Evolutionary conservation across 2,329 filamentous ascomycete species (phyloP).

Genomic region (Trichophyton equinum): DNA sequence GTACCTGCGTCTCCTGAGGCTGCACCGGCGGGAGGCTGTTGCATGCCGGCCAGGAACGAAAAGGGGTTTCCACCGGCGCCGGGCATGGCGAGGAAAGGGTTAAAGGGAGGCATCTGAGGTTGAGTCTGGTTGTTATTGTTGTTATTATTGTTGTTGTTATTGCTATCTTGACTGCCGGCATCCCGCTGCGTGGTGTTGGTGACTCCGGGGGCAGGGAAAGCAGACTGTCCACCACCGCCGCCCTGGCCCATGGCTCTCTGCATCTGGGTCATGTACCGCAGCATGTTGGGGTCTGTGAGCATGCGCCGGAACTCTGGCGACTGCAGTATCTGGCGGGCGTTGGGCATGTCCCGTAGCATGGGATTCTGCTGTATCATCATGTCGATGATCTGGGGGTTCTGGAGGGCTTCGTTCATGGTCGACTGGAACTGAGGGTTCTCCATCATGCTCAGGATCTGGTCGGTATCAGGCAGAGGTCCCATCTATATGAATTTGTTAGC

Average conservation of each 20-base stretch:
- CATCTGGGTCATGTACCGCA: constrained; percentile 73
- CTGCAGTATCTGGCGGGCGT: constrained; percentile 71
- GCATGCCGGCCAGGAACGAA: constrained; percentile 38
- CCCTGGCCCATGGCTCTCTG: constrained; percentile 47
- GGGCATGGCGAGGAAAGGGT: constrained; percentile 11
- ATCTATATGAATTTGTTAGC: constrained; percentile 45
- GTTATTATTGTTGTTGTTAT: constrained; percentile 16
- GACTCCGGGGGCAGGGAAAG: constrained; percentile 81
- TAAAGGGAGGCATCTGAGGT: constrained; percentile 23
- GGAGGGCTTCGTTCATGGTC: constrained; percentile 85
- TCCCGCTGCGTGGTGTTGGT: constrained; percentile 67
- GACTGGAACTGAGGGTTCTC: constrained; percentile 77
- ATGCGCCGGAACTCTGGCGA: constrained; percentile 81
- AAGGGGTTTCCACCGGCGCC: constrained; percentile 12
- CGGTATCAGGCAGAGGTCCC: constrained; percentile 72
- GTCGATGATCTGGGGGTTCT: constrained; percentile 88
- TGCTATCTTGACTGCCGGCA: constrained; percentile 21
- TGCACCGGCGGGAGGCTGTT: constrained; percentile 12
- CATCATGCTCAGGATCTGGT: constrained; percentile 72
- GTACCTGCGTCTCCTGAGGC: constrained; percentile 14
- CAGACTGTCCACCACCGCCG: constrained; percentile 33
- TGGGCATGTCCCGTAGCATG: constrained; percentile 59
- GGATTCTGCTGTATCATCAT: constrained; percentile 91
- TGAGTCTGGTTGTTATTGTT: constrained; percentile 19
- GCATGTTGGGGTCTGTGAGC: constrained; percentile 79